These are phyloP conservation scores for Acidiella bohemica DNA, from an alignment of 495 filamentous ascomycete species.

Conservation along the genomic window DNA sequence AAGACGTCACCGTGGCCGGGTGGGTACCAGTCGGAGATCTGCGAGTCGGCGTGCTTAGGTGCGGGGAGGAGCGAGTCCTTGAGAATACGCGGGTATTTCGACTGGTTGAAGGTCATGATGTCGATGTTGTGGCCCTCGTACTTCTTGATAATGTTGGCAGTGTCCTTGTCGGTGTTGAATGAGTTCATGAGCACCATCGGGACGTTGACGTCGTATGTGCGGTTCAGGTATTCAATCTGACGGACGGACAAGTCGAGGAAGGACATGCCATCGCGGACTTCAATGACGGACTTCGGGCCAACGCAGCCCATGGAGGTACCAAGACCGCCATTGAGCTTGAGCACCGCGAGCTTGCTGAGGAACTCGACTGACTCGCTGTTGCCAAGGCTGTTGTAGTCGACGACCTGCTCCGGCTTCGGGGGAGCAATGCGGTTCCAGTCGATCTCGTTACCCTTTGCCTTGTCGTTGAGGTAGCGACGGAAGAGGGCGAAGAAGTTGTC, in stretches of 20 bases:
- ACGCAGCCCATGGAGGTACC: constrained; percentile 99
- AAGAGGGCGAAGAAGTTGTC: constrained; percentile 99
- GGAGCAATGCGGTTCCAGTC: constrained; percentile 95
- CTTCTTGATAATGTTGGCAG: constrained; percentile 99
- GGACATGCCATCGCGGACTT: constrained; percentile 99
- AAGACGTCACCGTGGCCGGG: constrained; percentile 99
- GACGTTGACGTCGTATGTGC: constrained; percentile 91
- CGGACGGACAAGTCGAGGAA: constrained; percentile 98
- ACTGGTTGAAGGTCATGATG: constrained; percentile 99
- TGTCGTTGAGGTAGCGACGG: constrained; percentile 94
- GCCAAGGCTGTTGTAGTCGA: constrained; percentile 77
- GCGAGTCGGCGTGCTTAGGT: constrained; percentile 76
- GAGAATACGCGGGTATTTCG: constrained; percentile 87
- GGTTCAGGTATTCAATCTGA: constrained; percentile 98
- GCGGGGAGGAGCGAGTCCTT: constrained; percentile 96
- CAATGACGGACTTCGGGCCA: constrained; percentile 97
- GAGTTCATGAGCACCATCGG: constrained; percentile 99
- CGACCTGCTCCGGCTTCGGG: constrained; percentile 78
- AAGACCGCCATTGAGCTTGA: constrained; percentile 98
- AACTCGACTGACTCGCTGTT: constrained; percentile 80
- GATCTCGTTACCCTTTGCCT: constrained; percentile 86
- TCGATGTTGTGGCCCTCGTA: constrained; percentile 99
- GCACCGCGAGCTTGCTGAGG: constrained; percentile 92
- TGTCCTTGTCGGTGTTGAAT: constrained; percentile 99
- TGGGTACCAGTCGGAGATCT: constrained; percentile 95